These are phyloP conservation scores for Cicer arietinum DNA, from an alignment of 306 rosid species.

Conservation along the genomic window DNA sequence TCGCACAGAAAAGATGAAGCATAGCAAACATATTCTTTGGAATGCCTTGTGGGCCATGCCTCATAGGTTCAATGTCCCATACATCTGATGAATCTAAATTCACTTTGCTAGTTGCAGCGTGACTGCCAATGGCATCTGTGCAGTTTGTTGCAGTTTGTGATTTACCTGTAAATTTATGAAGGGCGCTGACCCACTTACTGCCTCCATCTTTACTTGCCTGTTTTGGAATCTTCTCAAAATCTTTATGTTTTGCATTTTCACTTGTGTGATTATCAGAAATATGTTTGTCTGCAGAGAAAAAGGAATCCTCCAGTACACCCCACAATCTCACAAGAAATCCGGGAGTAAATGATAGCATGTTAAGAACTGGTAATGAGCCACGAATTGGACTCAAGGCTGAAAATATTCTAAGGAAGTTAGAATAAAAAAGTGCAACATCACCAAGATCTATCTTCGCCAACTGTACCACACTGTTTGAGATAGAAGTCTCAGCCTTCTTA, in stretches of 20 bases:
- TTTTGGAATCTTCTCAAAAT: conserved; percentile 61
- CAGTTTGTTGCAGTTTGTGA: conserved; percentile 56
- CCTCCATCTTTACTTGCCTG: conserved; percentile 63
- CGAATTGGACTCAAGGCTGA: conserved; percentile 66
- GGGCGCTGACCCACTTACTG: conserved; percentile 76
- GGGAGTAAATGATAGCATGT: conserved; percentile 94
- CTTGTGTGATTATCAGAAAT: conserved; percentile 46
- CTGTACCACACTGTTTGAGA: conserved; percentile 52
- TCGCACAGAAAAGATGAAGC: conserved; percentile 91
- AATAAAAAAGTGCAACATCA: conserved; percentile 79
- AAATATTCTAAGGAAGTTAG: conserved; percentile 74
- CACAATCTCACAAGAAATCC: conserved; percentile 83
- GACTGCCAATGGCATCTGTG: conserved; percentile 47
- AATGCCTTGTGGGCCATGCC: conserved; percentile 81
- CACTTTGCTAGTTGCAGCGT: conserved; percentile 57
- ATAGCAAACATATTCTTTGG: conserved; percentile 70
- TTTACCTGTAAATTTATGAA: conserved; percentile 79
- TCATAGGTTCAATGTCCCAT: conserved; percentile 83
- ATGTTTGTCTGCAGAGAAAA: conserved; percentile 58
- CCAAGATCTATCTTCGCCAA: conserved; percentile 64
- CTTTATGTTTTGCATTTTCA: conserved; percentile 54
- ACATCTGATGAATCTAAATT: conserved; percentile 61
- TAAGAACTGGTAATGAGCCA: conserved; percentile 81
- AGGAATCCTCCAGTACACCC: conserved; percentile 69
- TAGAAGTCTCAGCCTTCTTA: conserved; percentile 43